Evolutionary conservation across 2,329 filamentous ascomycete species (phyloP), one percentile per base, ranked within the genome.

Genomic region (Clonostachys rhizophaga): DNA sequence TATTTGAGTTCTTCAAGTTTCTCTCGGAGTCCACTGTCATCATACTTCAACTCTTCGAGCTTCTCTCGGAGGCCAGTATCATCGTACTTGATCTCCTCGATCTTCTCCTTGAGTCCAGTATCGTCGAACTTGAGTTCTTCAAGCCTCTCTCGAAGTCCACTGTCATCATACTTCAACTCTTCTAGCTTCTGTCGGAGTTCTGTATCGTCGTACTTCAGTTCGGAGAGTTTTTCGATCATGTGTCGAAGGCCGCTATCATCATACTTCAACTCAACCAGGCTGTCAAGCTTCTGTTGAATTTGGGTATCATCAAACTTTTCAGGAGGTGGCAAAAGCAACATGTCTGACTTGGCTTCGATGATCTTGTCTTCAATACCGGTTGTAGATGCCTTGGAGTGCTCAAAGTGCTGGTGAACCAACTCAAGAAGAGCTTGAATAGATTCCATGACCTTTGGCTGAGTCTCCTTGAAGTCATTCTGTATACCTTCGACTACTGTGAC

Each of bases 371-470:
- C 71, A 20, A 86, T 71, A 4, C 74, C 70, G 7, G 65, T 74
- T 1, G 74, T 70, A 1, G 84, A 78, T 41, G 79, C 76, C 65
- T 91, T 90, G 13, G 90, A 87, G 60, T 95, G 89, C 55, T 95
- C 90, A 58, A 87, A 96, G 62, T 97, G 91, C 61, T 95, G 82
- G 20, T 83, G 86, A 47, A 96, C 88, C 20, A 95, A 76, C 8
- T 83, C 74, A 37, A 95, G 76, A n/a, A 97, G 83, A 57, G 96
- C 89, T 57, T 90, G 87, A 54, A 99, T 81, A 0, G 88, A 82
- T 46, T 92, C 85, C 48, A 96, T 79, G 54, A 97, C 87, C 68
- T 95, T 87, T 2, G 94, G 94, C 56, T 96, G 87, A 54, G 87
- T 86, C 62, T 96, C 91, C 9, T 79, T 80, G 33, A 95, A 78